Percentiles rank a stretch among this genome's conserved stretches.
phyloP scores from a whole-genome alignment of 805 yeast genomes.

The Geotrichum ghanense region DNA sequence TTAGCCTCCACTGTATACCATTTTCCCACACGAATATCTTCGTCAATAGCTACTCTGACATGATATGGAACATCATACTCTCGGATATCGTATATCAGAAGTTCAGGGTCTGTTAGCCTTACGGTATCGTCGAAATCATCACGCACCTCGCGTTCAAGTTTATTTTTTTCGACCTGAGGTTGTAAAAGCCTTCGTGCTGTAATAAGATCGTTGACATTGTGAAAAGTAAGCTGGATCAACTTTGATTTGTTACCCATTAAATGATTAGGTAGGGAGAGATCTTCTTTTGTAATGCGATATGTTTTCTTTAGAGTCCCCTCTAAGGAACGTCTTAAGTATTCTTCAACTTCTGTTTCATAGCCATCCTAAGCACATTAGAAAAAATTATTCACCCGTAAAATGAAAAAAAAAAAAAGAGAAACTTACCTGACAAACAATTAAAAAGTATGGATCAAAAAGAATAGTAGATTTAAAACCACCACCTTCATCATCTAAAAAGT shows the following conservation, averaged over 20 bases:
- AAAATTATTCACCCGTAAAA: slow-evolving; percentile 42
- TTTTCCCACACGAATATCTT: slow-evolving; percentile 75
- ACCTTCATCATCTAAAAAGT: slow-evolving; percentile 92
- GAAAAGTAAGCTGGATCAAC: slow-evolving; percentile 58
- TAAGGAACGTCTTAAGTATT: slow-evolving; percentile 54
- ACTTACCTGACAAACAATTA: slow-evolving; percentile 51
- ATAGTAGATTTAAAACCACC: slow-evolving; percentile 85
- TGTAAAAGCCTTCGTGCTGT: slow-evolving; percentile 59
- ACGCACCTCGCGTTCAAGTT: slow-evolving; percentile 45
- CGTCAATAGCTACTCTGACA: slow-evolving; percentile 91
- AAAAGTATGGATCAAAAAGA: slow-evolving; percentile 79
- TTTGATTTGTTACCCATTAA: slow-evolving; percentile 60
- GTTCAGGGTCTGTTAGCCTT: slow-evolving; percentile 40
- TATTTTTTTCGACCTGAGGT: slow-evolving; percentile 64
- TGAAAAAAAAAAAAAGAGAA: slow-evolving; percentile 40
- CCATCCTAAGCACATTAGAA: slow-evolving; percentile 18
- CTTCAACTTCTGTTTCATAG: slow-evolving; percentile 71
- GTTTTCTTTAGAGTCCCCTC: slow-evolving; percentile 53
- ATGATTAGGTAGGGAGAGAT: slow-evolving; percentile 48
- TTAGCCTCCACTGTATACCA: slow-evolving; percentile 79
- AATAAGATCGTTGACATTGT: slow-evolving; percentile 60
- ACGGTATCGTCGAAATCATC: slow-evolving; percentile 42
- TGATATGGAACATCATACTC: slow-evolving; percentile 97
- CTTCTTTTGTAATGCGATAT: slow-evolving; percentile 56
- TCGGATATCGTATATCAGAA: slow-evolving; percentile 60